Base-by-base conservation (phyloP, 2,329 filamentous ascomycete genomes). In the Colletotrichum limetticola region DNA sequence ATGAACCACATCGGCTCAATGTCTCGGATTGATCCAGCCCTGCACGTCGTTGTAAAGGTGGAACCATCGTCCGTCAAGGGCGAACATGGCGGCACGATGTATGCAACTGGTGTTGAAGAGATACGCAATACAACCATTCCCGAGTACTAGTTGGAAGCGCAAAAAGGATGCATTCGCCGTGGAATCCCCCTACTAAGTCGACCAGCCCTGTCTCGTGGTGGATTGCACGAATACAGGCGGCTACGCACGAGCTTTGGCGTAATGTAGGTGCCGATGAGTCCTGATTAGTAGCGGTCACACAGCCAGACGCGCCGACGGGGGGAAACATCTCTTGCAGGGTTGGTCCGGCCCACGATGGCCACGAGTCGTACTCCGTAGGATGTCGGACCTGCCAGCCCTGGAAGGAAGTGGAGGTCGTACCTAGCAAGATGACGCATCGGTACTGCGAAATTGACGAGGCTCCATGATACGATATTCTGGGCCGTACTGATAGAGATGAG, bases 21-120 rank as follows among this genome's bases (percentile, higher is more conserved):
- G 71, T 73, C 71, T 73, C 68, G 67, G 66, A 66, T 53, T 66
- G 60, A 61, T 8, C 59, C 66, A 72, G 59, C 46, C 70, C 55
- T 55, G 66, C 66, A 42, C 58, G 68, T 53, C 49, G 58, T 24
- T 68, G 57, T 16, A 30, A 60, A 63, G 42, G 55, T 64, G 53
- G 69, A 32, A 56, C 68, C 32, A 37, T 66, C 49, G 26, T 64
- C 59, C 24, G 30, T 63, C 30, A 24, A 46, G 35, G 66, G 70
- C 53, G 70, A 66, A 37, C 19, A 19, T 7, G 19, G n/a, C 16
- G 42, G 42, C 19, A 19, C 7, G 19, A 49, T 11, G 59, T 59
- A 60, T 35, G 65, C 53, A 30, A n/a, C 7, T 9, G 42, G 19
- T n/a, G 4, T 49, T 49, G 19, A n/a, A 49, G 42, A 49, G 42